Conservation (phyloP, 352 stramenopile species). For the Pythium rishiriense region DNA sequence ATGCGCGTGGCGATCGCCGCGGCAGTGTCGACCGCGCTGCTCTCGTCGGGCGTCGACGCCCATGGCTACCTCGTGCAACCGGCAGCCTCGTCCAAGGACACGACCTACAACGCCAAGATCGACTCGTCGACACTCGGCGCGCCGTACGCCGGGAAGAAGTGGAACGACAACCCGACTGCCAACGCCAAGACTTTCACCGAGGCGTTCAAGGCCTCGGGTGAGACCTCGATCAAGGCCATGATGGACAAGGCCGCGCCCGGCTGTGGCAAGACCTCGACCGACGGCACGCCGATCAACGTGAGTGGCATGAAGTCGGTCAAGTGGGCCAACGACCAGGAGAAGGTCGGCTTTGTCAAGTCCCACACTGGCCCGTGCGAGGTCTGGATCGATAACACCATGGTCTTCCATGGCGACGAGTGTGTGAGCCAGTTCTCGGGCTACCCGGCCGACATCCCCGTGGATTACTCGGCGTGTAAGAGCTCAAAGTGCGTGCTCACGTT, state of each 20-base stretch:
- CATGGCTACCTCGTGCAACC: constrained; percentile 56
- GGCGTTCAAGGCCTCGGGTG: constrained; percentile 39
- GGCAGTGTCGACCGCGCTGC: constrained; percentile 20
- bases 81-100: constrained; percentile 35
- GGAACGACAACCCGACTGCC: constrained; percentile 42
- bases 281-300: constrained; percentile 42
- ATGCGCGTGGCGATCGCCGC: constrained; percentile 19
- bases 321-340: constrained; percentile 53
- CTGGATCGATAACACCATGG: constrained; percentile 52
- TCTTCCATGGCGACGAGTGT: constrained; percentile 53
- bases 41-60: constrained; percentile 32
- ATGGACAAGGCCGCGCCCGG: constrained; percentile 38
- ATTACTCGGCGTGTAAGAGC: constrained; percentile 30
- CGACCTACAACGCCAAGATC: constrained; percentile 44
- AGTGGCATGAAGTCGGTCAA: constrained; percentile 38
- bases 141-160: constrained; percentile 55
- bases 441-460: constrained; percentile 35
- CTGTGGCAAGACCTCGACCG: constrained; percentile 43
- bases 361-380: constrained; percentile 59
- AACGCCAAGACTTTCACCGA: constrained; percentile 52
- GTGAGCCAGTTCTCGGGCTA: constrained; percentile 34
- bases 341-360: constrained; percentile 49
- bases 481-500: constrained; percentile 30
- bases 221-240: constrained; percentile 46
- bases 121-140: constrained; percentile 32